Evolutionary conservation across 2,329 filamentous ascomycete genomes (phyloP).

Genomic region (Xylaria arbuscula): DNA sequence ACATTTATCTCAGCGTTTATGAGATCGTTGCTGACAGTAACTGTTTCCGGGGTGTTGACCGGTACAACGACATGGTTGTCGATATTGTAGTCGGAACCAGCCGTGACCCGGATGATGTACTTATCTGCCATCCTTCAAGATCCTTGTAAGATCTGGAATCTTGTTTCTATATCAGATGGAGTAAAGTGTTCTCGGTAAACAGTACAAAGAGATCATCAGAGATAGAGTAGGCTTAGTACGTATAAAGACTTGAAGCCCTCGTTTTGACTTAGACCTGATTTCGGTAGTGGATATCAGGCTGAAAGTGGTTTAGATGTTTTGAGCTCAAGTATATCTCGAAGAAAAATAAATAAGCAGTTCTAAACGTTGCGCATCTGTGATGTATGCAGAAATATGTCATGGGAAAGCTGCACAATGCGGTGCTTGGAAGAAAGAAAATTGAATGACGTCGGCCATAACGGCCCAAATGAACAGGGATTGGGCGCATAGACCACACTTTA

Average conservation of each 20-base stretch:
- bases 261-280: not conserved
- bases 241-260: not conserved
- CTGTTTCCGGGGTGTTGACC: conserved; percentile 75
- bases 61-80: conserved; percentile 77
- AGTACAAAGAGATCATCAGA: not conserved
- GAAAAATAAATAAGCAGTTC: not conserved
- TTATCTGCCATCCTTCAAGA: conserved; percentile 69
- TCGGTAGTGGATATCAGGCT: not conserved
- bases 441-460: conserved; percentile 30
- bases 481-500: conserved; percentile 41
- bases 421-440: conserved; percentile 15
- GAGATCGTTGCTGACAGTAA: conserved; percentile 71
- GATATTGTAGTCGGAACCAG: conserved; percentile 79
- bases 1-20: conserved; percentile 78
- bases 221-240: not conserved
- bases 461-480: conserved; percentile 33
- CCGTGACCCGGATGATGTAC: conserved; percentile 84
- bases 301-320: not conserved
- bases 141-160: not conserved
- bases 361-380: not conserved
- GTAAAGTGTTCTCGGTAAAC: not conserved
- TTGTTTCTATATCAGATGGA: not conserved
- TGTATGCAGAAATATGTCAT: not conserved
- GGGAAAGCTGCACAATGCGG: not conserved
- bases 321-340: not conserved